phyloP scores from a whole-genome alignment of 1,284 basidiomycete species.

The Ustilago cynodontis region DNA sequence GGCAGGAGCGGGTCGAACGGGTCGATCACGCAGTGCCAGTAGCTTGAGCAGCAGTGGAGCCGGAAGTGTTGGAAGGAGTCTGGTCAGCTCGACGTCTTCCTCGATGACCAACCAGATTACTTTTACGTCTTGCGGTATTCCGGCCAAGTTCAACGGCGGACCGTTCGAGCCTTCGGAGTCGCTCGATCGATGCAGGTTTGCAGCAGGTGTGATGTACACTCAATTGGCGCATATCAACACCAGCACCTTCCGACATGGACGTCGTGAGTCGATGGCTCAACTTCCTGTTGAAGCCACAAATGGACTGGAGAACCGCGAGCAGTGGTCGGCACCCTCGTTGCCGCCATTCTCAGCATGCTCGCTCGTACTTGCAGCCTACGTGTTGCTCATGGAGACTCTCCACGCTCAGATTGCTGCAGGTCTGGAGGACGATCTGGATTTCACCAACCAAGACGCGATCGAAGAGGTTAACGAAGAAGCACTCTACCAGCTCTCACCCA shows the following conservation, averaged over 20 bases:
- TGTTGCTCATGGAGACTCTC: constrained; percentile 59
- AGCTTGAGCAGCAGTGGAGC: constrained; percentile 42
- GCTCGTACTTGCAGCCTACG: constrained; percentile 59
- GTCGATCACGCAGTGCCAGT: constrained; percentile 31
- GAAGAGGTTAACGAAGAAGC: constrained; percentile 27
- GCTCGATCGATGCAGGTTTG: constrained; percentile 57
- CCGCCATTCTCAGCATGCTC: constrained; percentile 61
- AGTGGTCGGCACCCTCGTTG: constrained; percentile 52
- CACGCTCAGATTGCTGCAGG: constrained; percentile 53
- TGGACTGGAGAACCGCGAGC: constrained; percentile 41
- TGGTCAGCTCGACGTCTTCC: constrained; percentile 27
- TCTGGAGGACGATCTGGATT: constrained; percentile 34
- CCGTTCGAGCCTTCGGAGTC: constrained; percentile 56
- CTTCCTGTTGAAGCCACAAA: constrained; percentile 30
- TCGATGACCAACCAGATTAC: constrained; percentile 14
- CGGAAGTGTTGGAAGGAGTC: constrained; percentile 30
- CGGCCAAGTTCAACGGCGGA: constrained; percentile 51
- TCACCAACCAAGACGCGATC: constrained; percentile 21
- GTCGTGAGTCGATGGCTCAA: constrained; percentile 40
- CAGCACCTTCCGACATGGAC: constrained; percentile 41
- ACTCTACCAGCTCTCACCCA: constrained; percentile 33
- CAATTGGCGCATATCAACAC: constrained; percentile 47
- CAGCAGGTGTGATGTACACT: constrained; percentile 54
- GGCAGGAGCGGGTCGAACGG: not conserved
- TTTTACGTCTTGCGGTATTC: constrained; percentile 34